A percentile compares a stretch with the other conserved stretches of the same genome.
These are phyloP conservation scores for Rhodotorula sp. DNA, from an alignment of 1,284 basidiomycete genomes.

Conservation along the genomic window DNA sequence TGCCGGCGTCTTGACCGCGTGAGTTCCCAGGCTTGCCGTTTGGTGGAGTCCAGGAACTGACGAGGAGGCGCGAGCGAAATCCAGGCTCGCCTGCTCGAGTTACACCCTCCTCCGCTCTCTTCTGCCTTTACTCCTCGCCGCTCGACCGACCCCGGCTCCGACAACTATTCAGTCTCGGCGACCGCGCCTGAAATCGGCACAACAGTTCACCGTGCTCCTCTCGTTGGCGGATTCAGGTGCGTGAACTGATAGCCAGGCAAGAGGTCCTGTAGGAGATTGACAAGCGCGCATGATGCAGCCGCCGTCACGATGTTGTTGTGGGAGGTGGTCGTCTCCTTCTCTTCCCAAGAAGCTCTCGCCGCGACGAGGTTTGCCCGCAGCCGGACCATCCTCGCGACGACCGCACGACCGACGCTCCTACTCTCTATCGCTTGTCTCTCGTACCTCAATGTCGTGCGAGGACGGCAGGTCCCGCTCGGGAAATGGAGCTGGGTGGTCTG, in stretches of 20 bases:
- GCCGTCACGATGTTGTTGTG: slow-evolving; percentile 23
- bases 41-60: too few relatives aligned
- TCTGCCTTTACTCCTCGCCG: slow-evolving; percentile 18
- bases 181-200: slow-evolving; percentile 30
- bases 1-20: slow-evolving; percentile 10
- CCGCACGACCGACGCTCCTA: slow-evolving; percentile 28
- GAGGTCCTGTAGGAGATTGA: too few relatives aligned
- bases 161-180: background rate
- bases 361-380: slow-evolving; percentile 5
- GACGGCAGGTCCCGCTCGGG: slow-evolving; percentile 27
- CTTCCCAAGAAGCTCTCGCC: slow-evolving; percentile 1
- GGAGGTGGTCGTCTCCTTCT: slow-evolving; percentile 21
- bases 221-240: slow-evolving; percentile 21
- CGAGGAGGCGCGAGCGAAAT: too few relatives aligned
- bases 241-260: background rate
- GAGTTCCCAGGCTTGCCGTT: background rate
- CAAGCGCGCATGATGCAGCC: slow-evolving; percentile 3
- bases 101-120: slow-evolving; percentile 36
- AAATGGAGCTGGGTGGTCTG: slow-evolving; percentile 33
- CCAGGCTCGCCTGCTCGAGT: slow-evolving; percentile 30
- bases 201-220: slow-evolving; percentile 32
- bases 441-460: slow-evolving; percentile 31
- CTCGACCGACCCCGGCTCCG: slow-evolving; percentile 13
- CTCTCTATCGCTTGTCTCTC: slow-evolving; percentile 29
- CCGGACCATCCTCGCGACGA: slow-evolving; percentile 23